These are phyloP conservation scores for Penicillium cinerascens DNA, from an alignment of 495 filamentous ascomycete species.

Conservation along the genomic window DNA sequence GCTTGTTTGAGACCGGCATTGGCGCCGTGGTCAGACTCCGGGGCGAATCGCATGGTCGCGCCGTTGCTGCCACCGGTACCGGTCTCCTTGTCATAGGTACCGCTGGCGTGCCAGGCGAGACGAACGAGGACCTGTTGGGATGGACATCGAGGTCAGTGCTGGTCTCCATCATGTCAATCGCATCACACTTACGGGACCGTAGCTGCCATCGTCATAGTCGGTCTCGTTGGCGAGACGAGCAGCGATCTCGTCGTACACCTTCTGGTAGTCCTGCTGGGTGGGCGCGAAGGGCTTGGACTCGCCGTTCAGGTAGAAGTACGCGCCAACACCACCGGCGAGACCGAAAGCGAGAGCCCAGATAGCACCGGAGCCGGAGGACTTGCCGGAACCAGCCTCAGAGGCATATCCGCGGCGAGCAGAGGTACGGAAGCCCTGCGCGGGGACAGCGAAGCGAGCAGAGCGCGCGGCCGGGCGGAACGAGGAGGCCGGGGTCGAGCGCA, in stretches of 20 bases:
- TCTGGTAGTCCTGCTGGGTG: slow-evolving; percentile 86
- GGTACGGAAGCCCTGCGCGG: slow-evolving; percentile 60
- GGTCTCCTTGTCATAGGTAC: slow-evolving; percentile 86
- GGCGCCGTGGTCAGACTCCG: slow-evolving; percentile 88
- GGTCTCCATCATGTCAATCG: background rate
- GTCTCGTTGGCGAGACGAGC: slow-evolving; percentile 76
- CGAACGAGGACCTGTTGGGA: slow-evolving; percentile 60
- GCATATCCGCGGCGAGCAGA: slow-evolving; percentile 72
- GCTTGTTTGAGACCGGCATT: slow-evolving; percentile 88
- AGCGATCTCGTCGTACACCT: slow-evolving; percentile 89
- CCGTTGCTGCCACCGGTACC: slow-evolving; percentile 92
- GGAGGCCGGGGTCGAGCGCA: slow-evolving; percentile 47
- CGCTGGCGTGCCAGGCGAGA: slow-evolving; percentile 83
- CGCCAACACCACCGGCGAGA: slow-evolving; percentile 62
- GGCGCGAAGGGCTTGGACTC: slow-evolving; percentile 58
- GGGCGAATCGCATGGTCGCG: slow-evolving; percentile 95
- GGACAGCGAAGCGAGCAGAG: slow-evolving; percentile 57
- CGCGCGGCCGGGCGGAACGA: slow-evolving; percentile 47
- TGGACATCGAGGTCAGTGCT: background rate
- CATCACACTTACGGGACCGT: slow-evolving; percentile 65
- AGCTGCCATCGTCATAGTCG: slow-evolving; percentile 95
- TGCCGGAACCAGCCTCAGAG: slow-evolving; percentile 56
- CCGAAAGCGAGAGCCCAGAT: slow-evolving; percentile 54
- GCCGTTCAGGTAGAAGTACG: slow-evolving; percentile 66
- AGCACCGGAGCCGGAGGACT: slow-evolving; percentile 43